Conservation (phyloP, 768 basidiomycete species). For the Suillus sp. region DNA sequence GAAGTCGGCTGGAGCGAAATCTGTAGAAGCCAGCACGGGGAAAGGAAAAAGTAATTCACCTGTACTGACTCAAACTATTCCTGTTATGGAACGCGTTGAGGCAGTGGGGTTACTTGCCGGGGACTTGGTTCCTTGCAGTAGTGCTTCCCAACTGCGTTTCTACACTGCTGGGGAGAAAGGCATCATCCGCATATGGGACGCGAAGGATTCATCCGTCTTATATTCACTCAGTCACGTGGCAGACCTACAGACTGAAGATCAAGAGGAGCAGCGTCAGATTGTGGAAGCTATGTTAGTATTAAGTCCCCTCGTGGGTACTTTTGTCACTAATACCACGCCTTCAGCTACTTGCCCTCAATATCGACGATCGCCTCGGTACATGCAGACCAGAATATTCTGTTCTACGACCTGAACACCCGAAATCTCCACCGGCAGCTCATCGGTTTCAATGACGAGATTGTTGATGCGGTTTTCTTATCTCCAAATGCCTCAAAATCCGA, state of each 20-base stretch:
- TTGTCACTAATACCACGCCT: constrained; percentile 20
- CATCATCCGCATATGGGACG: constrained; percentile 83
- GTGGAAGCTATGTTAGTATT: constrained; percentile 74
- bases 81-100: constrained; percentile 84
- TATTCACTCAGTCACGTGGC: constrained; percentile 55
- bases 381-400: constrained; percentile 96
- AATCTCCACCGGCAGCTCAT: constrained; percentile 78
- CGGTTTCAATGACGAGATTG: constrained; percentile 98
- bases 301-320: constrained; percentile 3
- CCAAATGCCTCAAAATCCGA: constrained; percentile 41
- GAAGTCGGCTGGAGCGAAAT: constrained; percentile 17
- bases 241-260: constrained; percentile 40
- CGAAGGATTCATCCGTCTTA: constrained; percentile 59
- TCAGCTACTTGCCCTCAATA: constrained; percentile 67
- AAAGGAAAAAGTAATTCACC: constrained; percentile 58
- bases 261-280: constrained; percentile 86
- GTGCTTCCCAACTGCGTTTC: constrained; percentile 53
- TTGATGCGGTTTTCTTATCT: constrained; percentile 82
- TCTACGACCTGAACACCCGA: constrained; percentile 75
- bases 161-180: constrained; percentile 95
- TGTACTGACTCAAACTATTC: constrained; percentile 74
- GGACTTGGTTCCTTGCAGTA: constrained; percentile 40
- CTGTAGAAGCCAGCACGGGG: constrained; percentile 26
- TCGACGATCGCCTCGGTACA: constrained; percentile 81
- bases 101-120: constrained; percentile 70